Conservation (phyloP, 257 asterid species). For the Eucommia ulmoides region DNA sequence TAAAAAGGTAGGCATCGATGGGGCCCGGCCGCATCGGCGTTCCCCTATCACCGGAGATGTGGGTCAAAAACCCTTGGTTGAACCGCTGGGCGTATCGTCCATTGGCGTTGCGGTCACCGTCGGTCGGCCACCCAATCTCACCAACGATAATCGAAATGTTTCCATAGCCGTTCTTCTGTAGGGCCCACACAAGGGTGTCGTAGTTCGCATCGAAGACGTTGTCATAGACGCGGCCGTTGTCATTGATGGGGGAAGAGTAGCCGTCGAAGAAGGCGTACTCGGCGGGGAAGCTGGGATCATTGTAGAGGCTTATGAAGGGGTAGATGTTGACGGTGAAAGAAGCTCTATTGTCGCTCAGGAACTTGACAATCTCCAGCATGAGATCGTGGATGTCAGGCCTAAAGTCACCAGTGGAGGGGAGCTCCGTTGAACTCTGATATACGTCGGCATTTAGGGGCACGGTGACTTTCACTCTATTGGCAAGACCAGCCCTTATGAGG, state of each 20-base stretch:
- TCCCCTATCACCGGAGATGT: conserved; percentile 36
- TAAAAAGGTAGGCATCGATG: conserved; percentile 53
- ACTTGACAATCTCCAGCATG: conserved; percentile 38
- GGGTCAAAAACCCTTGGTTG: conserved; percentile 63
- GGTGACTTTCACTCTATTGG: conserved; percentile 42
- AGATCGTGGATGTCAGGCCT: conserved; percentile 34
- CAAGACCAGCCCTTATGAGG: conserved; percentile 63
- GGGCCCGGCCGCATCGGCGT: conserved; percentile 72
- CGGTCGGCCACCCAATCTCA: conserved; percentile 83
- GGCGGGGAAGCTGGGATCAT: conserved; percentile 51
- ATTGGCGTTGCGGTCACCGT: conserved; percentile 47
- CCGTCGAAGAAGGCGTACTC: conserved; percentile 79
- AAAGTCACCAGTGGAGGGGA: conserved; percentile 68
- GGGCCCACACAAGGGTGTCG: conserved; percentile 59
- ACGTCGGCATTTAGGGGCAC: conserved; percentile 70
- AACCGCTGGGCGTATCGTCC: conserved; percentile 39
- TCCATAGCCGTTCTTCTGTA: conserved; percentile 41
- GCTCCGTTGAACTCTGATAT: conserved; percentile 35
- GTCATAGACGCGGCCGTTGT: conserved; percentile 41
- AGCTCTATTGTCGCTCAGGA: conserved; percentile 41
- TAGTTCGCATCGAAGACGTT: conserved; percentile 67
- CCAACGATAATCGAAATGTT: conserved; percentile 53
- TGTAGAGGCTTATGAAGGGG: conserved; percentile 69
- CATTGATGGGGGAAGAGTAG: conserved; percentile 34
- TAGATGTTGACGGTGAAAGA: conserved; percentile 71